phyloP scores from a whole-genome alignment of 1,284 basidiomycete species.

The Cutaneotrichosporon cyanovorans region DNA sequence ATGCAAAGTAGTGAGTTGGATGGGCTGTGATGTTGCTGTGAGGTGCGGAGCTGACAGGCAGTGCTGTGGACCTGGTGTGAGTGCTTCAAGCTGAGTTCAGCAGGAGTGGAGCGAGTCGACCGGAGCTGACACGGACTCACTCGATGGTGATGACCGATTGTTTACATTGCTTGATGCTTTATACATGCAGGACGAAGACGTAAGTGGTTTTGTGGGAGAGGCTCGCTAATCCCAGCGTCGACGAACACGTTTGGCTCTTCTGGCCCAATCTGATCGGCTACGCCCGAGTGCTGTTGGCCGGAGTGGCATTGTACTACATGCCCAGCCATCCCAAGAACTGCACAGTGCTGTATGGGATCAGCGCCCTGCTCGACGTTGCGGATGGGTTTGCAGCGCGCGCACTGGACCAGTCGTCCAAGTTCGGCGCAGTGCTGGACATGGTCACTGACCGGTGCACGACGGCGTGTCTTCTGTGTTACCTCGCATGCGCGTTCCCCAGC shows the following conservation, averaged over 20 bases:
- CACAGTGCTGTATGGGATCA: slow-evolving; percentile 82
- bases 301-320: slow-evolving; percentile 86
- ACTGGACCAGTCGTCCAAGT: slow-evolving; percentile 84
- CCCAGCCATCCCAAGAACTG: slow-evolving; percentile 86
- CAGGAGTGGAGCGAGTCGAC: no score
- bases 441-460: slow-evolving; percentile 99
- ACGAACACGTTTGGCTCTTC: slow-evolving; percentile 91
- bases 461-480: slow-evolving; percentile 86
- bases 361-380: slow-evolving; percentile 90
- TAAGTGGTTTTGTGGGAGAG: neutral
- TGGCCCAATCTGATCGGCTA: slow-evolving; percentile 97
- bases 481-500: slow-evolving; percentile 65
- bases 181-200: neutral
- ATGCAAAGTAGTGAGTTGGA: slow-evolving; percentile 43
- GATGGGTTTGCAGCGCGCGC: slow-evolving; percentile 91
- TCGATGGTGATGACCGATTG: no score
- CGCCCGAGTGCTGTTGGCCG: slow-evolving; percentile 82
- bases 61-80: slow-evolving; percentile 43
- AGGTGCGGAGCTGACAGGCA: slow-evolving; percentile 11
- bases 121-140: neutral
- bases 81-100: slow-evolving; percentile 11
- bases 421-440: slow-evolving; percentile 98
- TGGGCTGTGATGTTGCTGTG: neutral
- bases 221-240: slow-evolving; percentile 18
- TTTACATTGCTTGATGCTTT: no score